Percentiles rank a stretch among this genome's conserved stretches.
Conservation (phyloP, 371 early-diverging fungal genomes). For the Mucor saturninus region DNA sequence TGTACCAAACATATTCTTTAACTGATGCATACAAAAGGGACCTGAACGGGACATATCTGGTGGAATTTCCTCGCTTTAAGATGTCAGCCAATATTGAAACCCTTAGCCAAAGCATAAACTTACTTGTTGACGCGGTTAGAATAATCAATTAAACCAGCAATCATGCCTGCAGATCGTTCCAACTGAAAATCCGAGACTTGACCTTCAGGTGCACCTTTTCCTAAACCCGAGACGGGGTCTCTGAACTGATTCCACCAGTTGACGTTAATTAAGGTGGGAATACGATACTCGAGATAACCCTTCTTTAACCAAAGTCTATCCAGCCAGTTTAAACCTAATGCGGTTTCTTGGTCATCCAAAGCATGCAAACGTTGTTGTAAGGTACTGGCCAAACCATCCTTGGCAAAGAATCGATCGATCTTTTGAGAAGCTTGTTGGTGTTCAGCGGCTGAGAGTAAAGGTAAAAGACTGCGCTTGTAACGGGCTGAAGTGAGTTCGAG, state of each 20-base stretch:
- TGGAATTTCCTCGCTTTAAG: conserved; percentile 62
- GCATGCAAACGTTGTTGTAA: conserved; percentile 80
- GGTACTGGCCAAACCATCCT: conserved; percentile 67
- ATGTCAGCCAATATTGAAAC: not conserved
- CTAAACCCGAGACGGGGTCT: conserved; percentile 62
- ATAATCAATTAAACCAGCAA: conserved; percentile 70
- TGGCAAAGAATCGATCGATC: conserved; percentile 67
- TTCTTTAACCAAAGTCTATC: conserved; percentile 87
- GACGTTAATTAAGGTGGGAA: conserved; percentile 81
- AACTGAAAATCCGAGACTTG: conserved; percentile 75
- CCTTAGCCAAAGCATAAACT: conserved; percentile 1
- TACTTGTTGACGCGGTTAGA: conserved; percentile 77
- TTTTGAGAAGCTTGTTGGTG: conserved; percentile 55
- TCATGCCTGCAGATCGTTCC: conserved; percentile 75
- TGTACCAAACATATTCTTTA: conserved; percentile 83
- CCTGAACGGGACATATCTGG: conserved; percentile 72
- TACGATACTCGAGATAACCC: conserved; percentile 91
- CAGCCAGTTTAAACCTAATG: conserved; percentile 73
- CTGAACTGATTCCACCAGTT: conserved; percentile 86
- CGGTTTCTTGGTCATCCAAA: conserved; percentile 56
- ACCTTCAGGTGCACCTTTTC: conserved; percentile 53
- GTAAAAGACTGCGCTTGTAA: conserved; percentile 72
- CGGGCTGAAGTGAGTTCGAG: conserved; percentile 73
- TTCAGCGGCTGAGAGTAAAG: conserved; percentile 63
- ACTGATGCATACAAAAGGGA: conserved; percentile 93